These are phyloP conservation scores for Thelonectria olida DNA, from an alignment of 2,329 filamentous ascomycete genomes.

Conservation along the genomic window DNA sequence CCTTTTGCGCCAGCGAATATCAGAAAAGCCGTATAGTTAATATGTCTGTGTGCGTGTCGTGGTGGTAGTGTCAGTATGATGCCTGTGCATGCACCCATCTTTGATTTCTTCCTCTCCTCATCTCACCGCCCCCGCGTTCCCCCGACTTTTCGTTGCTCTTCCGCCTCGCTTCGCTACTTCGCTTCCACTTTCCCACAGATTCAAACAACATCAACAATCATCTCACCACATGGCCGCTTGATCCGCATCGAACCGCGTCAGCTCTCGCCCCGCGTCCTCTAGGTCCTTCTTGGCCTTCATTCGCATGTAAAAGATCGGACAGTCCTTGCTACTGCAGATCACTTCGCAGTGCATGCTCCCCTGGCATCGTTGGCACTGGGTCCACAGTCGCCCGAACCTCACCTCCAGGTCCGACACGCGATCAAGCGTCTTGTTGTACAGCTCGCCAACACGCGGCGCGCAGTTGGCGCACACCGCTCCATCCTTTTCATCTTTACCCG, in stretches of 20 bases:
- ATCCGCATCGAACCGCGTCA: slow-evolving; percentile 89
- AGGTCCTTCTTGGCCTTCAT: slow-evolving; percentile 99
- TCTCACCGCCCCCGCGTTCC: slow-evolving; percentile 20
- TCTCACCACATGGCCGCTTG: slow-evolving; percentile 70
- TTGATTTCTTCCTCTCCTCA: slow-evolving; percentile 8
- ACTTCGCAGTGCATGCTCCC: slow-evolving; percentile 98
- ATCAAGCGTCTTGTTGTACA: slow-evolving; percentile 90
- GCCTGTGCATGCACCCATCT: background rate
- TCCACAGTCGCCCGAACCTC: slow-evolving; percentile 92
- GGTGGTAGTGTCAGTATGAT: background rate
- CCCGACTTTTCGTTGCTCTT: slow-evolving; percentile 8
- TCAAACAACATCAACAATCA: background rate
- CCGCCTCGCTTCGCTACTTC: too few species aligned
- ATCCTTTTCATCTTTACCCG: slow-evolving; percentile 77
- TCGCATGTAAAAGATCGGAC: slow-evolving; percentile 99
- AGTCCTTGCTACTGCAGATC: slow-evolving; percentile 95
- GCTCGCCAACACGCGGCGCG: slow-evolving; percentile 83
- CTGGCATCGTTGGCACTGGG: slow-evolving; percentile 97
- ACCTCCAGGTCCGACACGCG: slow-evolving; percentile 94
- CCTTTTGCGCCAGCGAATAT: slow-evolving; percentile 24
- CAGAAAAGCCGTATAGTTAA: background rate
- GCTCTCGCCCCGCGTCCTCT: slow-evolving; percentile 91
- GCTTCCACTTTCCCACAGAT: slow-evolving; percentile 16
- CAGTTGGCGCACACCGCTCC: slow-evolving; percentile 93
- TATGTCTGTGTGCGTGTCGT: background rate